A percentile compares a stretch with the other conserved stretches of the same genome.
phyloP scores from a whole-genome alignment of 1,139 yeast species.

The Hansenula anomala region DNA sequence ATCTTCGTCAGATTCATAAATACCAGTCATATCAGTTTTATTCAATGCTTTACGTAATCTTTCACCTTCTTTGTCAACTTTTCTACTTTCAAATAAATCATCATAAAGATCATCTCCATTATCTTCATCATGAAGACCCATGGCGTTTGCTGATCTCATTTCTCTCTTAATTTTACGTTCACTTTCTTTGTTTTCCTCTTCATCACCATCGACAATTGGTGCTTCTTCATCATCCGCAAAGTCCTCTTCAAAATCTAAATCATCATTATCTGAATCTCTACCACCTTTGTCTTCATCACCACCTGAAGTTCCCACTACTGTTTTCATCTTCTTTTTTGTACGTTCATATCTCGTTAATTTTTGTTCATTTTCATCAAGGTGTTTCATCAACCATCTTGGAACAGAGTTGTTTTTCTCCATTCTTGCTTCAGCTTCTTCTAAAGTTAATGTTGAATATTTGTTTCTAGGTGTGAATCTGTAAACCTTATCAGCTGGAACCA shows the following conservation, averaged over 20 bases:
- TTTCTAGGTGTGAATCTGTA: conserved; percentile 92
- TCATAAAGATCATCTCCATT: conserved; percentile 57
- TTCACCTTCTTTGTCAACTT: conserved; percentile 89
- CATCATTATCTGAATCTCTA: conserved; percentile 81
- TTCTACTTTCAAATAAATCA: conserved; percentile 63
- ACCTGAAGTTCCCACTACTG: conserved; percentile 52
- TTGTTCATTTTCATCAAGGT: conserved; percentile 62
- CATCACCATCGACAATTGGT: conserved; percentile 95
- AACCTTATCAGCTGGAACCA: conserved; percentile 93
- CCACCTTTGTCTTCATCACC: conserved; percentile 38
- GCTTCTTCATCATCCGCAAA: conserved; percentile 99
- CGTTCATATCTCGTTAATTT: conserved; percentile 39
- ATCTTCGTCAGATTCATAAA: conserved; percentile 86
- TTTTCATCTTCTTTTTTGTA: conserved; percentile 45
- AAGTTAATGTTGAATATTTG: conserved; percentile 86
- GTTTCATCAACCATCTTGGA: conserved; percentile 96
- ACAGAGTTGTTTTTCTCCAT: conserved; percentile 80
- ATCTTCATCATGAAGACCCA: conserved; percentile 58
- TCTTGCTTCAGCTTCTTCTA: conserved; percentile 94
- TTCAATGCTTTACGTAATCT: conserved; percentile 79
- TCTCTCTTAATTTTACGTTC: conserved; percentile 87
- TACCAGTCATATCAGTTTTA: conserved; percentile 82
- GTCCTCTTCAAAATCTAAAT: conserved; percentile 91
- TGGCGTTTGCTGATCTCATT: conserved; percentile 79
- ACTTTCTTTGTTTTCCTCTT: conserved; percentile 87